Percentiles rank a stretch among this genome's conserved stretches.
Conservation (phyloP, 176 grass and related monocot genomes). For the Oryza meridionalis region DNA sequence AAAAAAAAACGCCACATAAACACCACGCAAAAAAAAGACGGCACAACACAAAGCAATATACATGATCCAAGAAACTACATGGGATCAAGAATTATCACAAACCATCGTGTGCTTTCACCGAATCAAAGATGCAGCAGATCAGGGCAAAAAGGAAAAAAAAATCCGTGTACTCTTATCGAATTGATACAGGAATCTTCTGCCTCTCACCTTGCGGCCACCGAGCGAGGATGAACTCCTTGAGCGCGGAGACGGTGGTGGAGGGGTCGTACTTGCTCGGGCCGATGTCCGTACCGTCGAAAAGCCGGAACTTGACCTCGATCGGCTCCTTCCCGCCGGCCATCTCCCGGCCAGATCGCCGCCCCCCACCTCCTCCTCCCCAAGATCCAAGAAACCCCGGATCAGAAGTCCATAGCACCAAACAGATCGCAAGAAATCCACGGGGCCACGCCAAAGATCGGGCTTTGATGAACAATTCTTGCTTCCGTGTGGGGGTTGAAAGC, state of each 20-base stretch:
- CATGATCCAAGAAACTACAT: slow-evolving; percentile 19
- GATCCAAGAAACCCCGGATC: slow-evolving; percentile 44
- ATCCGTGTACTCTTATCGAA: slow-evolving; percentile 9
- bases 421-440: slow-evolving; percentile 13
- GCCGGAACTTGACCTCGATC: slow-evolving; percentile 84
- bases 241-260: slow-evolving; percentile 70
- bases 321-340: slow-evolving; percentile 65
- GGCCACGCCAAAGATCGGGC: slow-evolving; percentile 38
- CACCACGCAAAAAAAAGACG: slow-evolving; percentile 1
- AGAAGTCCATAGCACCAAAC: slow-evolving; percentile 46
- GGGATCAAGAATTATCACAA: slow-evolving; percentile 30
- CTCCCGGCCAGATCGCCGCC: slow-evolving; percentile 47
- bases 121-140: slow-evolving; percentile 32
- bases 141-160: background rate
- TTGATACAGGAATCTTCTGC: slow-evolving; percentile 17
- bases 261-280: slow-evolving; percentile 88
- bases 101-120: background rate
- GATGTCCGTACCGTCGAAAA: slow-evolving; percentile 86
- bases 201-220: slow-evolving; percentile 94
- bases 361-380: slow-evolving; percentile 25
- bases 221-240: slow-evolving; percentile 87
- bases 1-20: slow-evolving; percentile 3
- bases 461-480: slow-evolving; percentile 61
- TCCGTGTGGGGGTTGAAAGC: slow-evolving; percentile 47
- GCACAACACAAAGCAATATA: slow-evolving; percentile 21